Base-by-base conservation (phyloP, 1,284 basidiomycete species). In the Trametes pubescens region DNA sequence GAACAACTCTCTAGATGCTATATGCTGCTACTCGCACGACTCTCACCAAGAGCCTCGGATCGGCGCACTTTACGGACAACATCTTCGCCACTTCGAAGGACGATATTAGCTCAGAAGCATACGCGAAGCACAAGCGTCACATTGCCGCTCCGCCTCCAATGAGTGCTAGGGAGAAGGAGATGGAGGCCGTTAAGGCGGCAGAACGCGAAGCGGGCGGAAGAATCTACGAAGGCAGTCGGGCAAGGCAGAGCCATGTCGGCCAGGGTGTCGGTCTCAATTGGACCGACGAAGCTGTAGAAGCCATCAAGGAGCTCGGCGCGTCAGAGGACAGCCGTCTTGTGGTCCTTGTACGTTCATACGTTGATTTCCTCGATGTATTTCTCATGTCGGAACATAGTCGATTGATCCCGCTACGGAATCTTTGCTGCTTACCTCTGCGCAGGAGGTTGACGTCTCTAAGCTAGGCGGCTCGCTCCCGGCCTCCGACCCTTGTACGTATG, bases 1-100 rank as follows among this genome's bases (percentile, higher is more conserved):
- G 13, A 52, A 57, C 38, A 4, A 8, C 9, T 18, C 16, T 40
- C 4, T 21, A 97, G 92, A 97, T 96, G 95, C 81, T 97, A 32
- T 96, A 96, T 76, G 95, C 95, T n/a, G 91, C 94, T 1, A 90
- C 91, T 0, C 87, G 94, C 56, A 82, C 84, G 29, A 86, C 90
- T 8, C 82, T 96, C 22, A 82, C 90, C 51, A 94, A 89, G 76
- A 81, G 86, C 5, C 83, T 96, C 1, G 94, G 94, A 49, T 91
- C 93, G 4, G 81, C 86, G 51, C 79, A 88, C 61, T 94, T 96
- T 76, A 86, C 87, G 14, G 91, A 94, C 73, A 85, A 86, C 59
- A 81, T 96, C 63, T 95, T 94, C 74, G 94, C 94, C 0, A 95
- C 93, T 0, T 86, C 86, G 59, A 90, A 89, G 72, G 82, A 82